phyloP scores from a whole-genome alignment of 306 rosid species.

The Vigna angularis region DNA sequence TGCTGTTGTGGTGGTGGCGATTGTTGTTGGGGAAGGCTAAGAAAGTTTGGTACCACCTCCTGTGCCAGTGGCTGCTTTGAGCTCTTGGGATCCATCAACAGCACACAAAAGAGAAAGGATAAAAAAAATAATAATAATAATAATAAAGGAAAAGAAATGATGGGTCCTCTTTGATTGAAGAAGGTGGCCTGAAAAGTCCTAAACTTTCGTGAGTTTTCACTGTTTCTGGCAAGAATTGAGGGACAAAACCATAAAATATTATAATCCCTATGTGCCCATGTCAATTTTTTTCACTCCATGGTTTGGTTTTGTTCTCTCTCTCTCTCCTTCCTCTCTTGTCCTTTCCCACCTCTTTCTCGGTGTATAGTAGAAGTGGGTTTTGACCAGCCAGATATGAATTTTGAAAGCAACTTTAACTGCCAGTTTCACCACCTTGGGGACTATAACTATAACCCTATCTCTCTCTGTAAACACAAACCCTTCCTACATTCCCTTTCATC shows the following conservation, averaged over 20 bases:
- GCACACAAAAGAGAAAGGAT: constrained; percentile 33
- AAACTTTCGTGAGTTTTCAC: constrained; percentile 86
- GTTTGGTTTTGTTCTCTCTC: neutral
- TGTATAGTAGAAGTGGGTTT: constrained; percentile 46
- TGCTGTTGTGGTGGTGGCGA: neutral
- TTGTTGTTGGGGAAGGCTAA: constrained; percentile 60
- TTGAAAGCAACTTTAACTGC: constrained; percentile 67
- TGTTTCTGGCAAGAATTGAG: constrained; percentile 75
- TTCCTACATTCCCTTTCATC: constrained; percentile 30
- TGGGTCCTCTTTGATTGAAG: constrained; percentile 76
- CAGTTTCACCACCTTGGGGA: constrained; percentile 48
- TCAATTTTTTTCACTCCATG: constrained; percentile 45
- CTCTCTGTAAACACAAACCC: constrained; percentile 18
- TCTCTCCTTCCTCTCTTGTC: constrained; percentile 34
- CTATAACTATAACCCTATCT: neutral
- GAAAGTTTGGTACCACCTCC: constrained; percentile 57
- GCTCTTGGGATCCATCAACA: constrained; percentile 97
- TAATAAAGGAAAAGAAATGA: constrained; percentile 27
- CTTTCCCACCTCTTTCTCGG: constrained; percentile 53
- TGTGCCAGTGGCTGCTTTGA: constrained; percentile 66
- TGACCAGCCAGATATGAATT: constrained; percentile 53
- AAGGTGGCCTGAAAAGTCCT: constrained; percentile 77
- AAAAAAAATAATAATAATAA: neutral
- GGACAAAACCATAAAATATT: constrained; percentile 53
- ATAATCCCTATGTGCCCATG: constrained; percentile 63